Conservation (phyloP, 176 grass and related monocot genomes). For the Carex myosuroides region DNA sequence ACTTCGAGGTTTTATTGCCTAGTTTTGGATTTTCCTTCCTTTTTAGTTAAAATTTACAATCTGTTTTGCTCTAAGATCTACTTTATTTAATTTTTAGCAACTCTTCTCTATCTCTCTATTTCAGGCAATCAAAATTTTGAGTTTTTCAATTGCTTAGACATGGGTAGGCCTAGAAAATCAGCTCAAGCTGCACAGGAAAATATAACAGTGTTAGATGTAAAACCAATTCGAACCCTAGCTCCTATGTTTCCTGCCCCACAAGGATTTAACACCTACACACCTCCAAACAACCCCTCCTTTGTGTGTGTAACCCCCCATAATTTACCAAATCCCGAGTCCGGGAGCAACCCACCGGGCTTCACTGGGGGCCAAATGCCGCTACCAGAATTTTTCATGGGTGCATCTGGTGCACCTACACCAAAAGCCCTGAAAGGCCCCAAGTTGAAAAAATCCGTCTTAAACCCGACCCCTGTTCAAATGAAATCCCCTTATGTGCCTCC, state of each 20-base stretch:
- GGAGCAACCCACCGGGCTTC: conserved; percentile 16
- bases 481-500: background rate
- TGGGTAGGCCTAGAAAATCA: conserved; percentile 35
- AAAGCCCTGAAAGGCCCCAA: background rate
- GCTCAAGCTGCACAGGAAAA: conserved; percentile 24
- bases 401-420: background rate
- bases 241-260: conserved; percentile 83
- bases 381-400: background rate
- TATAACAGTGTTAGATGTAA: conserved; percentile 49
- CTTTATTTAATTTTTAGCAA: background rate
- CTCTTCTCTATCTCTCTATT: background rate
- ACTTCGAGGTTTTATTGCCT: too few relatives aligned
- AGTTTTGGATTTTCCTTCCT: too few relatives aligned
- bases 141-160: conserved; percentile 13
- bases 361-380: conserved; percentile 21
- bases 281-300: conserved; percentile 51
- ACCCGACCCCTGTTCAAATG: conserved; percentile 6
- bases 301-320: conserved; percentile 64
- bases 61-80: background rate
- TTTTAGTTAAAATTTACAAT: too few relatives aligned
- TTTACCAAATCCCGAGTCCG: conserved; percentile 30
- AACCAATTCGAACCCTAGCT: conserved; percentile 68
- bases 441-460: background rate
- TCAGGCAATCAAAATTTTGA: background rate
- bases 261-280: conserved; percentile 51